These are phyloP conservation scores for Trichocomaceae sp. DNA, from an alignment of 2,329 filamentous ascomycete genomes.

Conservation along the genomic window DNA sequence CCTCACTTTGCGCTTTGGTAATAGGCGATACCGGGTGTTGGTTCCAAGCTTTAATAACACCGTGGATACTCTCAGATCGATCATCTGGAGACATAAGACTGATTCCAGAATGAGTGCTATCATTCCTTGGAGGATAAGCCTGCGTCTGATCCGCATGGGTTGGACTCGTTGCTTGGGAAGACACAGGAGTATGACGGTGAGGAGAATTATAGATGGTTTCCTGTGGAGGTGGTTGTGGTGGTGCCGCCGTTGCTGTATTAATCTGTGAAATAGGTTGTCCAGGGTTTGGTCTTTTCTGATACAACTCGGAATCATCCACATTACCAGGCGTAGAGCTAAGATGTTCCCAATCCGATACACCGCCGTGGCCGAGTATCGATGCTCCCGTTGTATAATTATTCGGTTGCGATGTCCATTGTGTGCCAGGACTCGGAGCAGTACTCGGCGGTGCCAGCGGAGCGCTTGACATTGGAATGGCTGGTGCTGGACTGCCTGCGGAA, in stretches of 20 bases:
- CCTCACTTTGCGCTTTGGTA: slow-evolving; percentile 14
- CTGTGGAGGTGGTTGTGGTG: not conserved
- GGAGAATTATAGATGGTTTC: not conserved
- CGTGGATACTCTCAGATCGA: slow-evolving; percentile 35
- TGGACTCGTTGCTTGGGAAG: not conserved
- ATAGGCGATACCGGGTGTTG: slow-evolving; percentile 26
- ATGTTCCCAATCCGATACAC: slow-evolving; percentile 45
- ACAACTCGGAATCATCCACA: slow-evolving; percentile 27
- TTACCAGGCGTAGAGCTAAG: slow-evolving; percentile 30
- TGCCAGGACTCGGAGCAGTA: not conserved
- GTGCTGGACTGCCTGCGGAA: not conserved
- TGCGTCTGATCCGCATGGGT: not conserved
- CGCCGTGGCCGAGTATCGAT: slow-evolving; percentile 36
- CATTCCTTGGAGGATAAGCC: slow-evolving; percentile 16
- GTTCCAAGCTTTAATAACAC: slow-evolving; percentile 40
- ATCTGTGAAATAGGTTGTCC: slow-evolving; percentile 1
- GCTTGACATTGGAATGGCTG: not conserved
- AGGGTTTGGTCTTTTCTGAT: not conserved
- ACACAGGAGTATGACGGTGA: slow-evolving; percentile 1
- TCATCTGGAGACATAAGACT: slow-evolving; percentile 22
- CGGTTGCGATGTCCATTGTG: slow-evolving; percentile 2
- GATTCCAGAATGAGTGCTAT: slow-evolving; percentile 25
- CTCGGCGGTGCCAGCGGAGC: not conserved
- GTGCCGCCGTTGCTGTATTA: not conserved
- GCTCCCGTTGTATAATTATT: slow-evolving; percentile 11